Evolutionary conservation across 2,329 filamentous ascomycete species (phyloP).

Genomic region (Polychaeton citri): DNA sequence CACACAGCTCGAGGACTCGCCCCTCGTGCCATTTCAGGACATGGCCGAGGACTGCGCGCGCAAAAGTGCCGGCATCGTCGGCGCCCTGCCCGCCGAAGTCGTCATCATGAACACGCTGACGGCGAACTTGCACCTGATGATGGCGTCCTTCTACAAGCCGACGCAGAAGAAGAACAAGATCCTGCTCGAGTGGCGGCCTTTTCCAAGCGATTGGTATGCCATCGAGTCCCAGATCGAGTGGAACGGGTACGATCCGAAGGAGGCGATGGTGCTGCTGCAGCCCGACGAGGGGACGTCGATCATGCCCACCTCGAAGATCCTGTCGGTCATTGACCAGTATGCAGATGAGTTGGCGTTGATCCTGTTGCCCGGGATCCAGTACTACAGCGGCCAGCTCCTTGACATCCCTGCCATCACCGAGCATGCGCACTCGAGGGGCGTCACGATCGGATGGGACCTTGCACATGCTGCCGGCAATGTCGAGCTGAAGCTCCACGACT

Average conservation of each 20-base stretch:
- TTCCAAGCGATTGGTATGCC: conserved; percentile 81
- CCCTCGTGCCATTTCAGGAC: conserved; percentile 60
- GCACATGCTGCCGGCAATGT: conserved; percentile 82
- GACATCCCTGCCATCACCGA: conserved; percentile 70
- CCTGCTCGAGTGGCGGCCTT: conserved; percentile 76
- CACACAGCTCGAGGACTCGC: conserved; percentile 42
- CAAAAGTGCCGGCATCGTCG: conserved; percentile 59
- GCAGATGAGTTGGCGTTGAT: conserved; percentile 60
- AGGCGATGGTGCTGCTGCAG: conserved; percentile 61
- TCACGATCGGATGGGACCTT: conserved; percentile 75
- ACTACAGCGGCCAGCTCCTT: conserved; percentile 80
- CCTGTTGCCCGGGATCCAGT: conserved; percentile 76
- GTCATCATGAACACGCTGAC: conserved; percentile 82
- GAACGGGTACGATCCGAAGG: conserved; percentile 53
- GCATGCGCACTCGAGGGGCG: conserved; percentile 56
- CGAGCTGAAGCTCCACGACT: conserved; percentile 65
- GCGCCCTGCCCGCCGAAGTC: conserved; percentile 58
- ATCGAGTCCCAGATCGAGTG: conserved; percentile 66
- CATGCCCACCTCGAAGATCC: conserved; percentile 57
- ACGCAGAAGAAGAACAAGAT: conserved; percentile 57
- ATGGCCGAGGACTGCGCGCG: conserved; percentile 61
- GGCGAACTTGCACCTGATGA: conserved; percentile 66
- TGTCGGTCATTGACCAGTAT: conserved; percentile 60
- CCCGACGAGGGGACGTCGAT: conserved; percentile 37
- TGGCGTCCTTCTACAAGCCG: conserved; percentile 73